phyloP scores from a whole-genome alignment of 176 grass and related monocot species.

The Avena insularis region DNA sequence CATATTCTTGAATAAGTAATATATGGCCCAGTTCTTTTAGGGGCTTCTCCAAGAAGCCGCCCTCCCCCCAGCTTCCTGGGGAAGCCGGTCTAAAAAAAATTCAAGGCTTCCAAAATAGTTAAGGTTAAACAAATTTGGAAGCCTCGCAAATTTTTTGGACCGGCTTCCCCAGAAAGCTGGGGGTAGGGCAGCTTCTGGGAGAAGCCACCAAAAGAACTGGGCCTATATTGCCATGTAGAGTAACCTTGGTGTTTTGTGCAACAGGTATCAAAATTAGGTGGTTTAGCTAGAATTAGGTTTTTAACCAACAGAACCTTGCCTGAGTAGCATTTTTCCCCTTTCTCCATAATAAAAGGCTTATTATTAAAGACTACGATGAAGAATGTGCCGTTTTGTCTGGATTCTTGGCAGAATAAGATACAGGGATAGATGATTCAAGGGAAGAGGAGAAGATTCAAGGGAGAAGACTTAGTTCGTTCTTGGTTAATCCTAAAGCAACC shows the following conservation, averaged over 20 bases:
- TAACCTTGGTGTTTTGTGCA: background rate
- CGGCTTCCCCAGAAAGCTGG: no score
- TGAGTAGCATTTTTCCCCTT: background rate
- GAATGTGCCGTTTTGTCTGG: background rate
- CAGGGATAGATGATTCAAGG: background rate
- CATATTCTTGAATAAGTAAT: background rate
- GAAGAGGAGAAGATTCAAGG: background rate
- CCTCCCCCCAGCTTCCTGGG: no score
- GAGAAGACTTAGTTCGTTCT: background rate
- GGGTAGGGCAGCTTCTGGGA: no score
- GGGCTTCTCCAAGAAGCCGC: no score
- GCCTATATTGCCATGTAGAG: background rate
- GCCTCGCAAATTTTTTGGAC: no score
- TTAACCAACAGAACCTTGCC: background rate
- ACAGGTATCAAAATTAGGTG: constrained; percentile 1
- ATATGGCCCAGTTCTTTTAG: no score
- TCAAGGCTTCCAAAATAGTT: no score
- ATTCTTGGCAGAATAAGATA: constrained; percentile 16
- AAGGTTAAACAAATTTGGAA: no score
- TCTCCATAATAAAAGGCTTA: background rate
- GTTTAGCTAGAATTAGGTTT: background rate
- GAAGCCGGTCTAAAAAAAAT: no score
- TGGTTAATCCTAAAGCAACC: background rate
- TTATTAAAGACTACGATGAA: background rate
- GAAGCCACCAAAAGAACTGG: no score